These are phyloP conservation scores for Friedmanniomyces endolithicus DNA, from an alignment of 495 filamentous ascomycete species.

Conservation along the genomic window DNA sequence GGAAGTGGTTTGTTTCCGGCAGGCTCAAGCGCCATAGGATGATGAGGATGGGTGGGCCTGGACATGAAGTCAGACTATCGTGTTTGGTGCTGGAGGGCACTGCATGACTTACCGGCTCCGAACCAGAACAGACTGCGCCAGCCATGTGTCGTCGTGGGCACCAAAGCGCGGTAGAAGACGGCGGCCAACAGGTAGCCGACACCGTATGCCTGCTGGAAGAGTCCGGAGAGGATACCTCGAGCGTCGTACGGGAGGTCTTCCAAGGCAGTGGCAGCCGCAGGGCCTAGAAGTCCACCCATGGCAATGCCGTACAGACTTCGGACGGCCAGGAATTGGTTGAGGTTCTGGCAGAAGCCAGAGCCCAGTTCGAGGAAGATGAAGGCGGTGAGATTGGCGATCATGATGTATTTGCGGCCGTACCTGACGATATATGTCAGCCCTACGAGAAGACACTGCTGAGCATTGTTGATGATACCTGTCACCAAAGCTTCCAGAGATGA, in stretches of 20 bases:
- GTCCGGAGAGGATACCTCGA: slow-evolving; percentile 24
- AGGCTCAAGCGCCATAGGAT: slow-evolving; percentile 34
- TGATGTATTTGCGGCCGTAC: slow-evolving; percentile 62
- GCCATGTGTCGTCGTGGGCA: slow-evolving; percentile 24
- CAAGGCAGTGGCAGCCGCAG: slow-evolving; percentile 23
- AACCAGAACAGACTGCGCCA: slow-evolving; percentile 32
- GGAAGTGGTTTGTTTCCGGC: slow-evolving; percentile 61
- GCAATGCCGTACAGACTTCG: slow-evolving; percentile 24
- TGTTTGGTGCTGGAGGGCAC: background rate
- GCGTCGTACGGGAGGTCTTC: slow-evolving; percentile 27
- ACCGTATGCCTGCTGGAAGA: slow-evolving; percentile 24
- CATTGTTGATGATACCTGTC: slow-evolving; percentile 13
- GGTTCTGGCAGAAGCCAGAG: slow-evolving; percentile 20
- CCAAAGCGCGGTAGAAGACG: slow-evolving; percentile 26
- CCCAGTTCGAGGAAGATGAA: slow-evolving; percentile 25
- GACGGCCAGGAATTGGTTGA: slow-evolving; percentile 21
- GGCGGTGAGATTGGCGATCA: slow-evolving; percentile 19
- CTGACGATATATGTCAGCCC: slow-evolving; percentile 22
- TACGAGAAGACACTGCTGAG: background rate
- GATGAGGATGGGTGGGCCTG: slow-evolving; percentile 24
- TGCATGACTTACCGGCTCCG: slow-evolving; percentile 15
- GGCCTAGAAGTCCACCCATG: slow-evolving; percentile 24
- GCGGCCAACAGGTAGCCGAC: slow-evolving; percentile 25
- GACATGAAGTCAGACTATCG: background rate
- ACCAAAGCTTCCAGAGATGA: slow-evolving; percentile 21